phyloP scores from a whole-genome alignment of 495 filamentous ascomycete genomes.

The Podospora australis region DNA sequence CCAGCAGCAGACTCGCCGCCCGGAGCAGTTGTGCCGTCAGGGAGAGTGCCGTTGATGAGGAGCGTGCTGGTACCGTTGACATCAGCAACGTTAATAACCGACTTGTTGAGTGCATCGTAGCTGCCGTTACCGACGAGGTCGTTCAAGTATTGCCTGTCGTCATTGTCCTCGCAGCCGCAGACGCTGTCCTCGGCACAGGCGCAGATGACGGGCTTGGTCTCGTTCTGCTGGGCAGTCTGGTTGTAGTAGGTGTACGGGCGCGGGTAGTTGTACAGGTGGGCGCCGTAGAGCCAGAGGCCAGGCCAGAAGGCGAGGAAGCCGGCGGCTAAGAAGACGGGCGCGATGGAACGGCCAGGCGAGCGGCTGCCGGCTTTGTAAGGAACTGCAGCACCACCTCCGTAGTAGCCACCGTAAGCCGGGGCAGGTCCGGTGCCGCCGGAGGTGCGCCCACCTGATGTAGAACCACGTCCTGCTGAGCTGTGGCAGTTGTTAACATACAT shows the following conservation, averaged over 20 bases:
- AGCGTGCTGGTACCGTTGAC: slow-evolving; percentile 74
- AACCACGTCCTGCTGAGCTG: no score
- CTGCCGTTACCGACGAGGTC: slow-evolving; percentile 60
- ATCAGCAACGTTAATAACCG: slow-evolving; percentile 53
- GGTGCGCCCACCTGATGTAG: slow-evolving; percentile 55
- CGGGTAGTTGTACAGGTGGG: slow-evolving; percentile 62
- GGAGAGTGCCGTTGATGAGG: slow-evolving; percentile 77
- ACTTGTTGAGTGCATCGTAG: slow-evolving; percentile 51
- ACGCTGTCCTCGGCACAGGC: slow-evolving; percentile 61
- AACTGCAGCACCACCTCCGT: slow-evolving; percentile 64
- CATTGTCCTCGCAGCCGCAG: slow-evolving; percentile 81
- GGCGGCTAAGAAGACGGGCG: slow-evolving; percentile 51
- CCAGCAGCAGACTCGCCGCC: slow-evolving; percentile 41
- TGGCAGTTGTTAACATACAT: no score
- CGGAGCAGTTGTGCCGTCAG: slow-evolving; percentile 71
- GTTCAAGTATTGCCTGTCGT: slow-evolving; percentile 50
- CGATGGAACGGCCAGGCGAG: slow-evolving; percentile 51
- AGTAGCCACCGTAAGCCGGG: slow-evolving; percentile 64
- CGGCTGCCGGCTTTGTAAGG: slow-evolving; percentile 60
- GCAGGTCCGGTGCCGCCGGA: slow-evolving; percentile 55
- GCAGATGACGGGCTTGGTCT: slow-evolving; percentile 67
- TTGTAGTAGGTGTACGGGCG: slow-evolving; percentile 61
- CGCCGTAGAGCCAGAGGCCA: slow-evolving; percentile 55
- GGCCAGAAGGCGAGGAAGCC: slow-evolving; percentile 50
- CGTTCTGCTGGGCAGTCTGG: slow-evolving; percentile 46